These are phyloP conservation scores for Cryptococcus floricola DNA, from an alignment of 1,284 basidiomycete species.

Conservation along the genomic window DNA sequence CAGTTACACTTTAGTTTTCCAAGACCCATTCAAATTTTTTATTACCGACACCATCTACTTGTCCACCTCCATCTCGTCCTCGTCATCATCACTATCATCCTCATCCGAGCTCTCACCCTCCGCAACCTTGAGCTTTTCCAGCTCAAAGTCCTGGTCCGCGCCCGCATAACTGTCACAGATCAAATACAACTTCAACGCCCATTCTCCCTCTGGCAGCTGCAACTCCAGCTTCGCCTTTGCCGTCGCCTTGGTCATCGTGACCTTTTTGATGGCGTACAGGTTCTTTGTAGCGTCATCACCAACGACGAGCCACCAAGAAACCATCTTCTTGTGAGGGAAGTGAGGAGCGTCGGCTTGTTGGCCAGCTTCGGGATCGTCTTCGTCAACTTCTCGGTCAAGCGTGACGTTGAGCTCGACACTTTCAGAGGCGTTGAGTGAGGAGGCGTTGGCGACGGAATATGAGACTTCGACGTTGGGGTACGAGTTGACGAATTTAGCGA, in stretches of 20 bases:
- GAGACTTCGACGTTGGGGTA: conserved; percentile 89
- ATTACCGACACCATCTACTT: conserved; percentile 6
- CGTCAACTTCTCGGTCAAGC: conserved; percentile 77
- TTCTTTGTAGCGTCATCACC: conserved; percentile 69
- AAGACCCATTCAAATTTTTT: neutral
- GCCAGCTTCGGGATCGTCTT: conserved; percentile 60
- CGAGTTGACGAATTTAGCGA: conserved; percentile 89
- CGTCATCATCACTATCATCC: conserved; percentile 60
- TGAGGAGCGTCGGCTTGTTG: conserved; percentile 84
- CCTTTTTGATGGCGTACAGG: conserved; percentile 89
- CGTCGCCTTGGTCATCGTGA: conserved; percentile 71
- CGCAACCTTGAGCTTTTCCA: conserved; percentile 74
- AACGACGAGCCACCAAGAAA: conserved; percentile 96
- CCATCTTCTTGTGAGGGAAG: conserved; percentile 85
- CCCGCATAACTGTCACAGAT: conserved; percentile 84
- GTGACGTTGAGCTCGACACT: conserved; percentile 77
- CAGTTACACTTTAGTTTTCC: neutral
- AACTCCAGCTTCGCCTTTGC: conserved; percentile 84
- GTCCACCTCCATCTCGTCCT: conserved; percentile 57
- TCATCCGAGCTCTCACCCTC: conserved; percentile 82
- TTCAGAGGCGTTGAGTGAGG: conserved; percentile 74
- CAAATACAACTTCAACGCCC: conserved; percentile 77
- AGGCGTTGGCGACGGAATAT: conserved; percentile 67
- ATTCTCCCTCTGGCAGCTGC: conserved; percentile 74
- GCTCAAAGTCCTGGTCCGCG: conserved; percentile 81